phyloP scores from a whole-genome alignment of 2,329 filamentous ascomycete genomes.

The Pseudogymnoascus sp. region DNA sequence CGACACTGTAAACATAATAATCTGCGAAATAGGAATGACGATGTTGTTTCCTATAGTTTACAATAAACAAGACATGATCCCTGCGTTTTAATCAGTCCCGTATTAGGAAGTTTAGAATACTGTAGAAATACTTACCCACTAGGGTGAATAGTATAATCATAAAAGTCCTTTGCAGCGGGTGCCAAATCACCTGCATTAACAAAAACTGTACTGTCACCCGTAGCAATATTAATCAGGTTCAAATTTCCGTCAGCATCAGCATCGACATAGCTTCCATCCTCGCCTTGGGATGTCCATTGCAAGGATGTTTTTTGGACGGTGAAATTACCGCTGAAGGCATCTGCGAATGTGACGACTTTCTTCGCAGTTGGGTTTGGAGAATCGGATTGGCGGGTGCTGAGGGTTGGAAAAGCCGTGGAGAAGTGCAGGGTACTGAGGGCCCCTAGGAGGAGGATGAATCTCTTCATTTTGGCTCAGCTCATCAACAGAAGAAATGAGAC shows the following conservation, averaged over 20 bases:
- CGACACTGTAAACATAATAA: constrained; percentile 56
- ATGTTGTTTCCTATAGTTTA: constrained; percentile 62
- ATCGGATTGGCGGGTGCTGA: neutral
- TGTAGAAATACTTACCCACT: constrained; percentile 32
- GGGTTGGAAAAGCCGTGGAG: neutral
- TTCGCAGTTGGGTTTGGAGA: constrained; percentile 8
- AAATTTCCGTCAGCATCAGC: constrained; percentile 43
- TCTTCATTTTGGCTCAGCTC: neutral
- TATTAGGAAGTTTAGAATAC: neutral
- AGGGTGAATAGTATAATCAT: constrained; percentile 53
- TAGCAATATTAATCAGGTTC: constrained; percentile 53
- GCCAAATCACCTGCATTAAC: constrained; percentile 51
- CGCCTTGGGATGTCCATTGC: constrained; percentile 48
- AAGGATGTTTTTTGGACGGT: constrained; percentile 16
- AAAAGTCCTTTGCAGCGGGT: constrained; percentile 32
- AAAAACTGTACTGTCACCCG: constrained; percentile 47
- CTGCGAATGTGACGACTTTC: constrained; percentile 21
- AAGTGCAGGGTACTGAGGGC: neutral
- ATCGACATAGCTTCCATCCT: constrained; percentile 55
- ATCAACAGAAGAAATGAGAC: neutral
- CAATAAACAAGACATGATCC: constrained; percentile 50
- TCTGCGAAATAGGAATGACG: constrained; percentile 60
- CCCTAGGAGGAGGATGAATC: neutral
- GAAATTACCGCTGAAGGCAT: constrained; percentile 20
- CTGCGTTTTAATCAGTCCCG: neutral